Conservation (phyloP, 768 basidiomycete species). For the Phylloporus sp. region DNA sequence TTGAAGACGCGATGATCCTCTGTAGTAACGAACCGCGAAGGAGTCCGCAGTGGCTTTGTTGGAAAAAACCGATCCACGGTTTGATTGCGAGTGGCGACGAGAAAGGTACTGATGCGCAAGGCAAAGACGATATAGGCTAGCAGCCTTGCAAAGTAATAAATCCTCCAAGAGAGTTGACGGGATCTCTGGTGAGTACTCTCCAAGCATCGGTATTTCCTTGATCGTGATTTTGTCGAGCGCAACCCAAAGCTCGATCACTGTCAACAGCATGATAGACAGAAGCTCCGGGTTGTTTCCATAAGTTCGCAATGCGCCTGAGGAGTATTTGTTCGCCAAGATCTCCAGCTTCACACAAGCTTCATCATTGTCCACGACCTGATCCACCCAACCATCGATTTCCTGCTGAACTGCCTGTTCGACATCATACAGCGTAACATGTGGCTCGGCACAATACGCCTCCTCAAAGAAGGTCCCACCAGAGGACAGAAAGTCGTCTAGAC, state of each 20-base stretch:
- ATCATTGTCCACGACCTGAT: conserved; percentile 2
- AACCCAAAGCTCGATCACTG: conserved; percentile 35
- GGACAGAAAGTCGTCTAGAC: conserved; percentile 18
- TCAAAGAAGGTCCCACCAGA: conserved; percentile 8
- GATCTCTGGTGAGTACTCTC: conserved; percentile 34
- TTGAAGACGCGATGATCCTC: conserved; percentile 19
- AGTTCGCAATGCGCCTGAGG: conserved; percentile 15
- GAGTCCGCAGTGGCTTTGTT: conserved; percentile 6
- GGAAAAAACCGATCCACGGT: conserved; percentile 34
- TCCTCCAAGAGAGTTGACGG: conserved; percentile 21
- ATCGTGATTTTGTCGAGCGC: conserved; percentile 30
- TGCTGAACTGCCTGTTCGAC: conserved; percentile 34
- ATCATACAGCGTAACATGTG: conserved; percentile 29
- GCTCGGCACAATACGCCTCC: conserved; percentile 8
- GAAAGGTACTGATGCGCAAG: conserved; percentile 30
- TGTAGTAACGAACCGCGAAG: conserved; percentile 38
- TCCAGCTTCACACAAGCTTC: conserved; percentile 19
- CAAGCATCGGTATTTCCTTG: conserved; percentile 23
- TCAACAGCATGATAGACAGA: conserved; percentile 42
- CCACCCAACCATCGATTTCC: conserved; percentile 34
- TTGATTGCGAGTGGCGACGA: conserved; percentile 22
- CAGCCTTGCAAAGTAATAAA: conserved; percentile 28
- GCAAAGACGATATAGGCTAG: conserved; percentile 27
- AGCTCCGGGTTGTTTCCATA: conserved; percentile 38
- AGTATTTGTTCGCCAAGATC: conserved; percentile 27